Evolutionary conservation across 805 yeast genomes (phyloP), one percentile per base, ranked within the genome.

Genomic region (Metschnikowia lochheadii): DNA sequence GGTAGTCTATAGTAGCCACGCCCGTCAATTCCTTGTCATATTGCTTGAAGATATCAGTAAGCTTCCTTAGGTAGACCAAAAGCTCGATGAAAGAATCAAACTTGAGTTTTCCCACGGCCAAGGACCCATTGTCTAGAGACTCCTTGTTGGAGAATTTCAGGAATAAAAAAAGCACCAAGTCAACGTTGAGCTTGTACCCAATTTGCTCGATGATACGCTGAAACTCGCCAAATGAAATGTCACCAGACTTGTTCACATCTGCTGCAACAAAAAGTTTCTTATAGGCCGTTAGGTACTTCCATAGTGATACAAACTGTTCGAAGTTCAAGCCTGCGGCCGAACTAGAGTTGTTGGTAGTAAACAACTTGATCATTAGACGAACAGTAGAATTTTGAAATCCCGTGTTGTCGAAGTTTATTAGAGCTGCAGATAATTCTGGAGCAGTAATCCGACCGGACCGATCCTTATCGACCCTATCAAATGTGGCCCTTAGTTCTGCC

Each of bases 41-140:
- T 62, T 83, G 83, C 60, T 87, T 85, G 72, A 89, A 89, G 13
- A 84, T 75, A 61, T 86, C 90, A 0, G 96, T 87, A 55, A 87
- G 77, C 55, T 88, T 80, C 62, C 88, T 77, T 56, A 89, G 72
- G 77, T 88, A 85, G 15, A 88, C 86, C 56, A 89, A 75, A 48
- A 87, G 77, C 63, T 89, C 96, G 23, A 89, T 89, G 67, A 89
- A 89, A 64, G 82, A 77, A 64, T 89, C 96, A 65, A 89, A 89
- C 52, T 86, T 82, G 66, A 89, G 63, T 51, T 68, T 72, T 1
- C 77, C 77, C 32, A 72, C 68, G 0, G 65, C 52, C 7, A 63
- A 49, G 15, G 56, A 46, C 15, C 55, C 58, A 45, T 64, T 65
- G 6, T 59, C 58, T 37, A 59, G 57, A 14, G 48, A 21, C 21